Base-by-base conservation (phyloP, 345 rosid genomes). In the Clausena lansium region DNA sequence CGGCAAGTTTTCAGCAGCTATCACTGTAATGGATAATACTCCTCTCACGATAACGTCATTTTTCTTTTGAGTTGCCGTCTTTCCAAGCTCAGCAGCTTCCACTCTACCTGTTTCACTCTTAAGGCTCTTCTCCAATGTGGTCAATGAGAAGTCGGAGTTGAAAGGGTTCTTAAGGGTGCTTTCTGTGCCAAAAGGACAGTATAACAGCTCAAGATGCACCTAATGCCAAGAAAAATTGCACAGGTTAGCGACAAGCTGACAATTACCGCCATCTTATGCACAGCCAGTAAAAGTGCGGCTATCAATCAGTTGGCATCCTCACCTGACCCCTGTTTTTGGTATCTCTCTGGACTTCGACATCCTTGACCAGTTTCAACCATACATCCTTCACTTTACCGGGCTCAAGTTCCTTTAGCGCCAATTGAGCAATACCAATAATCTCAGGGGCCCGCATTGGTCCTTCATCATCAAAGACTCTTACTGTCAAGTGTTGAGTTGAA, bases 151-250 rank as follows among this genome's bases (percentile, higher is more conserved):
- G 77, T 91, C 89, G 0, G 74, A 81, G 76, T 84, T 77, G 78
- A 87, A 87, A 4, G 92, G 93, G 30, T 89, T 95, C 75, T 78
- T 87, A 27, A 86, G 74, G 80, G 79, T 81, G 79, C 90, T 83
- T 2, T 92, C 94, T 62, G 77, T 83, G 66, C 99, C 99, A 11
- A 66, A 78, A 50, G 95, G 97, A 75, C 82, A 81, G 77, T 90
- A 92, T 45, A 93, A 78, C 39, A 95, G 94, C 89, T 95, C 98
- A 78, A 95, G 70, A 20, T 87, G 99, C 80, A 93, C 98, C 98
- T 93, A 74, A 72, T 54, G 64, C n/a, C 67, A 69, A 77, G 32
- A 60, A 81, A 77, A 66, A 13, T 20, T 61, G 17, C 19, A 36
- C 15, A 41, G 61, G n/a, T 70, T n/a, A 36, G 69, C 3, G 35